A percentile compares a stretch with the other conserved stretches of the same genome.
Conservation (phyloP, 2,329 filamentous ascomycete species). For the Colletotrichum abscissum region DNA sequence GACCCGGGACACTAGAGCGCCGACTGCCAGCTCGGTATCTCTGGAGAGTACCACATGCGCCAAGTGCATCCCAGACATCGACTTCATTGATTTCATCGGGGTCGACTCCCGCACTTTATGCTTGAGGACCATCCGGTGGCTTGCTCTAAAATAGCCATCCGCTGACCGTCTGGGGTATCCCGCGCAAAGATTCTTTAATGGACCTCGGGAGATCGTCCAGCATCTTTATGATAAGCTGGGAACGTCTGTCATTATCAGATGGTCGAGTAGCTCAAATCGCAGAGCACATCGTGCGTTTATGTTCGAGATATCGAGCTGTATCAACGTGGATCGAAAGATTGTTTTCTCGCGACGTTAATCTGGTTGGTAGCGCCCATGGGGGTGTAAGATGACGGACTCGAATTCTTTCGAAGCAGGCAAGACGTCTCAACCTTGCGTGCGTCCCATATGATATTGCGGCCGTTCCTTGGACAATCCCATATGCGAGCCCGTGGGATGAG, state of each 20-base stretch:
- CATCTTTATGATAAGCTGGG: not conserved
- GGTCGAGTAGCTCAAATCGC: not conserved
- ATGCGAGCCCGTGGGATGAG: not conserved
- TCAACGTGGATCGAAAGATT: not conserved
- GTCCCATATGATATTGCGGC: not conserved
- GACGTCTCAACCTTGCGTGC: not conserved
- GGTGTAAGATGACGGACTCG: not conserved
- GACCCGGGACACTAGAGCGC: not conserved
- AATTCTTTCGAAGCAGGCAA: not conserved
- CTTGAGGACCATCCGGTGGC: not conserved
- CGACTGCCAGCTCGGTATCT: not conserved
- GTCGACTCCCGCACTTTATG: not conserved
- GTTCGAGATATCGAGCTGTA: not conserved
- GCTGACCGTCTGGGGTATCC: not conserved
- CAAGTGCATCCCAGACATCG: not conserved
- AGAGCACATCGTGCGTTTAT: not conserved
- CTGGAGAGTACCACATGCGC: not conserved
- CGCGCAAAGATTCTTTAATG: not conserved
- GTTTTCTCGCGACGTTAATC: not conserved
- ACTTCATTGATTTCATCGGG: not conserved
- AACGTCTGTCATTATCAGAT: not conserved
- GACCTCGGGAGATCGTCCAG: not conserved
- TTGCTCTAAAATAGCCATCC: not conserved
- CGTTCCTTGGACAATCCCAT: not conserved
- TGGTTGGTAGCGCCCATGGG: too few relatives aligned